These are phyloP conservation scores for Clavispora asparagi DNA, from an alignment of 805 yeast genomes.

Conservation along the genomic window DNA sequence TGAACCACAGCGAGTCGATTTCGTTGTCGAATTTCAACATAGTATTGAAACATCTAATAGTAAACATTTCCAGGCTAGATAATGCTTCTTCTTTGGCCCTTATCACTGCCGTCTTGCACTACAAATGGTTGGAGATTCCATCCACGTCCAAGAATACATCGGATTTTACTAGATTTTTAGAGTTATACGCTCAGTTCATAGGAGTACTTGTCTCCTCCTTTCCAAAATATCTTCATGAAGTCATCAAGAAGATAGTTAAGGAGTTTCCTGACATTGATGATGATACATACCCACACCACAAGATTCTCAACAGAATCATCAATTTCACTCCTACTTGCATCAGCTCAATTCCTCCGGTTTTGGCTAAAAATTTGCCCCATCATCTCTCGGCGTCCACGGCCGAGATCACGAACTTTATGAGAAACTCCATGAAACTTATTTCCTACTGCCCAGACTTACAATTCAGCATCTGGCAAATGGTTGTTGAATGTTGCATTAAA, in stretches of 20 bases:
- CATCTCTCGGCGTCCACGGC: conserved; percentile 53
- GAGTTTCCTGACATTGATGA: conserved; percentile 42
- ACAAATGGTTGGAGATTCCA: conserved; percentile 57
- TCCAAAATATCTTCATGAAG: conserved; percentile 88
- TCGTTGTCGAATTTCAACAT: conserved; percentile 47
- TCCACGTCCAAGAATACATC: conserved; percentile 10
- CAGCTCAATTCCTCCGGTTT: conserved; percentile 51
- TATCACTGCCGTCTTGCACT: conserved; percentile 56
- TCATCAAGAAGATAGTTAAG: conserved; percentile 60
- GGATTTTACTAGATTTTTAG: conserved; percentile 30
- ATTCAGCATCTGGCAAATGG: conserved; percentile 70
- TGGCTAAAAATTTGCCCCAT: conserved; percentile 71
- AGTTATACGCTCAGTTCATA: conserved; percentile 64
- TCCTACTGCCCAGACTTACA: conserved; percentile 74
- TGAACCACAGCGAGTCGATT: conserved; percentile 48
- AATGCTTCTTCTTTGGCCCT: conserved; percentile 47
- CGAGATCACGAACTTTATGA: conserved; percentile 56
- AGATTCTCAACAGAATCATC: conserved; percentile 57
- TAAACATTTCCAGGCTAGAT: conserved; percentile 66
- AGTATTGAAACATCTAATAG: conserved; percentile 53
- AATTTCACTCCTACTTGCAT: conserved; percentile 79
- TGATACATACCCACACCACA: conserved; percentile 44
- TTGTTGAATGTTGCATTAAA: conserved; percentile 75
- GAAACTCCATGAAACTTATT: conserved; percentile 55
- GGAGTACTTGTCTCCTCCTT: conserved; percentile 75